Base-by-base conservation (phyloP, 2,329 filamentous ascomycete species). In the Aspergillus felis region DNA sequence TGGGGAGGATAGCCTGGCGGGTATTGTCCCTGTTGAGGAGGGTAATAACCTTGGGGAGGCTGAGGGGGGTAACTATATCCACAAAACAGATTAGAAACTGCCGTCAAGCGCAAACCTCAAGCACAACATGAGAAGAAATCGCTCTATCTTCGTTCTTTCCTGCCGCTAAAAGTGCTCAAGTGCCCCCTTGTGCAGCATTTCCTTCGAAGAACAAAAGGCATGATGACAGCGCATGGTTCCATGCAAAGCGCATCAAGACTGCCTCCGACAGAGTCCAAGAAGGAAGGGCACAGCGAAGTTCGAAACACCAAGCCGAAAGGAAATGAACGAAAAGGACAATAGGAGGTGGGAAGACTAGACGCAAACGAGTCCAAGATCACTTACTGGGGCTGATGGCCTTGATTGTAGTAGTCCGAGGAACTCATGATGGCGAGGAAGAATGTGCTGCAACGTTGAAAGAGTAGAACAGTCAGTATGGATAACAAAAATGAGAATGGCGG, bases 301-400 rank as follows among this genome's bases (percentile, higher is more conserved):
- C 14, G 14, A 35, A 14, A 38, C 32, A 17, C 32, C 32, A 38
- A 3, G 14, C 32, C 32, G 32, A 14, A 38, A 38, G 14, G 32
- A 5, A 17, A 38, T 7, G 32, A 38, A 53, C 28, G 27, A 24
- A 54, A 42, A 29, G 41, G 20, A n/a, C 32, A 1, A 35, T 17
- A 6, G 28, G 17, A 38, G 48, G 22, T 35, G 28, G 35, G 12
- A 41, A 20, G 41, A 12, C 46, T 42, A 41, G 41, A 57, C n/a
- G 20, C 25, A 28, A n/a, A 53, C n/a, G 14, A 32, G 48, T 20
- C 44, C 14, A 25, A 7, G 2, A 24, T 25, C 58, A 68, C 72
- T 63, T 72, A 78, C 65, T 74, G 76, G 55, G 70, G 75, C 53
- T 73, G 74, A 55, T 72, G 74, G 53, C 68, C 70, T 7, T 60